These are phyloP conservation scores for Murraya paniculata DNA, from an alignment of 345 rosid species.

Conservation along the genomic window DNA sequence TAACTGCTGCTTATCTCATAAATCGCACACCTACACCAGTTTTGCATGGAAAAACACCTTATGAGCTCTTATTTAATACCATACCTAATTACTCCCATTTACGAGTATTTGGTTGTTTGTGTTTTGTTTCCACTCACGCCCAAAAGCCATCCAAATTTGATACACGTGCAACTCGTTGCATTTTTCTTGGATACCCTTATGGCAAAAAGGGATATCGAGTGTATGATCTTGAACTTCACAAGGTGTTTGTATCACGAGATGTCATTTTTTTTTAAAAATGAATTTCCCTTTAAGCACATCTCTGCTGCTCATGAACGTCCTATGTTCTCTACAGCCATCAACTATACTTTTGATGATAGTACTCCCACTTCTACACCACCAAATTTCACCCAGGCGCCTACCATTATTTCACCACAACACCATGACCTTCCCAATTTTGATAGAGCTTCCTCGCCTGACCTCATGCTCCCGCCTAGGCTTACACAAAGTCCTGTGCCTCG, in stretches of 20 bases:
- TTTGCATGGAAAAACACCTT: not conserved
- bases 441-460: too few species aligned
- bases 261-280: not conserved
- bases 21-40: not conserved
- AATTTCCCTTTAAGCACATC: not conserved
- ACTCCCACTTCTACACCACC: too few species aligned
- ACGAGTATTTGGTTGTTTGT: not conserved
- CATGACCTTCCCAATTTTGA: too few species aligned
- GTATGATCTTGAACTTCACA: not conserved
- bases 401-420: too few species aligned
- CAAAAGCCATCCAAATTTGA: not conserved
- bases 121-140: constrained; percentile 1
- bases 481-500: too few species aligned
- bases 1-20: not conserved
- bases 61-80: not conserved
- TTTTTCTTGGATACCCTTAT: not conserved
- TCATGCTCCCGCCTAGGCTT: too few species aligned
- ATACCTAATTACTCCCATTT: not conserved
- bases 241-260: not conserved
- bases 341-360: not conserved
- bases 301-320: too few species aligned
- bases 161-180: not conserved
- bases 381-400: too few species aligned
- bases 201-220: not conserved
- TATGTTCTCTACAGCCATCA: not conserved